Evolutionary conservation across 1,139 yeast genomes (phyloP), one percentile per base, ranked within the genome.

Genomic region (Pichia inconspicua): DNA sequence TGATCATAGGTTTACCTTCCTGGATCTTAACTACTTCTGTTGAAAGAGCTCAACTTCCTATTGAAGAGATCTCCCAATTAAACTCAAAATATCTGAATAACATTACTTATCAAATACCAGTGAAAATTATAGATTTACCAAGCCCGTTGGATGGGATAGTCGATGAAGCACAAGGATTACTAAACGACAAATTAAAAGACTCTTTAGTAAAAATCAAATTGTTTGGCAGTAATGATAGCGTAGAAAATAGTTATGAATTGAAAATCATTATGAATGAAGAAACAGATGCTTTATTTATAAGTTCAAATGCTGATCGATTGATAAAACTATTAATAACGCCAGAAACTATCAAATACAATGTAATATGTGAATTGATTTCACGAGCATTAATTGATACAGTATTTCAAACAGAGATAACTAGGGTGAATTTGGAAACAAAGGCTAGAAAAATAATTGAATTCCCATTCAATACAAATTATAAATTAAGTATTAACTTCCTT

Each of bases 41-140:
- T 10, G 78, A 84, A 58, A 72, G 96, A 52, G 94, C 95, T 0
- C 78, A 79, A 28, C 69, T 89, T 45, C 95, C 95, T 5, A 65
- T 72, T 11, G 71, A 70, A 8, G 73, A 74, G 50, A 78, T 87
- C 50, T 65, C 71, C 47, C 64, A 67, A n/a, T 52, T 82, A 9
- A 48, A 51, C 40, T 27, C 44, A 5, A 39, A 49, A 14, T 46
- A 58, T 32, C 42, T 42, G n/a, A 47, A 49, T 5, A 42, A 50
- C 4, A 40, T 58, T 3, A 57, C 64, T 36, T 68, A 79, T 51
- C 65, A 65, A 15, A 70, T 83, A n/a, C 89, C 87, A 0, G 77
- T 86, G 1, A 77, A 74, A 55, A 5, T 55, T 4, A 53, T 84
- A 19, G 62, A 62, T 19, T 43, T 63, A 15, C 64, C 71, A 38